Base-by-base conservation (phyloP, 2,329 filamentous ascomycete species). In the Penicillium decumbens region DNA sequence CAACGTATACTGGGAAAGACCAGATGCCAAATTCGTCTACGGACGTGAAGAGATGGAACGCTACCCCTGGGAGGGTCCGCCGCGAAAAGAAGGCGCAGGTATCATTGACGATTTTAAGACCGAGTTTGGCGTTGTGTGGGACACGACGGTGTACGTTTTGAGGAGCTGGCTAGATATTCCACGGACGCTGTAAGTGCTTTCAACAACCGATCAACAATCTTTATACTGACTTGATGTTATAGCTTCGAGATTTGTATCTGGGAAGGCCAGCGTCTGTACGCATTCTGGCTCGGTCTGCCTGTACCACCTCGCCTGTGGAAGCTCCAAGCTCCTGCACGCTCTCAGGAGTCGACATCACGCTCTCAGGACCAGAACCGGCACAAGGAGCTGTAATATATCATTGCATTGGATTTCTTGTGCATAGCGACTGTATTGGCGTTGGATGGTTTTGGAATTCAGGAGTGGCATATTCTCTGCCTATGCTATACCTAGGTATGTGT, bases 81-180 rank as follows among this genome's bases (percentile, higher is more conserved):
- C 54, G 6, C 56, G 63, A 6, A 53, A 64, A 3, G 58, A 69
- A 0, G 63, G 76, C 28, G 73, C 73, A 39, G 76, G 77, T 0
- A 0, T 85, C 0, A 65, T 67, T 41, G 83, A 90, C 20, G 72
- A 77, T 6, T 76, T 92, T 54, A 73, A 76, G 57, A 69, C 78
- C 0, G 92, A 97, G 69, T 68, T 85, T 27, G 68, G 72, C 4
- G 72, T 83, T 13, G 77, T 95, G 10, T 80, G 76, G 62, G 75
- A 77, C 50, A 84, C 83, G 0, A 75, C 81, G 41, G 78, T 80
- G 58, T 82, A 84, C 59, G 83, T 97, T 1, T 23, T 93, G 7
- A 77, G 69, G 56, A 80, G 81, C 51, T 98, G 89, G 88, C 47
- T 83, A 5, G 72, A 77, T 20, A 75, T 90, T 41, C 91, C 91